These are phyloP conservation scores for Bocquillonia castaneifolia DNA, from an alignment of 441 rosid genomes.

Conservation along the genomic window DNA sequence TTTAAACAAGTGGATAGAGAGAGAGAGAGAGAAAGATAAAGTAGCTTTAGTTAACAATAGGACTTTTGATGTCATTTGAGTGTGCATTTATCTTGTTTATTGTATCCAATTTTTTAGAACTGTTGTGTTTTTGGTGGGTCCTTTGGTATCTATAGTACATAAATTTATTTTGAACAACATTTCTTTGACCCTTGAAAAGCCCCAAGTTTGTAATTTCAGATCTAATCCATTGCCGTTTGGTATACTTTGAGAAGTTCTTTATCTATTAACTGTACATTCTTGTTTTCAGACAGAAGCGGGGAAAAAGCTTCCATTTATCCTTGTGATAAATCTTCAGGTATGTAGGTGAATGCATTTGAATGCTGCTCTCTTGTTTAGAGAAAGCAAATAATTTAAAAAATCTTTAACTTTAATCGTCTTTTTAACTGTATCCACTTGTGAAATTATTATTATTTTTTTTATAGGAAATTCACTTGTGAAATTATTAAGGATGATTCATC, in stretches of 20 bases:
- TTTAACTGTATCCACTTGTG: neutral
- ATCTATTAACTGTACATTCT: constrained; percentile 18
- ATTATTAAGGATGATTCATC: too few species aligned
- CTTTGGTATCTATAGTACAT: too few species aligned
- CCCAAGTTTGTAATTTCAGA: neutral
- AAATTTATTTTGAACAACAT: too few species aligned
- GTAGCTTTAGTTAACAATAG: neutral
- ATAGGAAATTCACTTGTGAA: too few species aligned
- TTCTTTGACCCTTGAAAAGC: constrained; percentile 8
- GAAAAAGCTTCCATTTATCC: constrained; percentile 86
- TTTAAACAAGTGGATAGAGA: too few species aligned
- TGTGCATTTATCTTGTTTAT: neutral
- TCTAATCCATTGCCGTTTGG: neutral
- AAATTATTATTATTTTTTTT: too few species aligned
- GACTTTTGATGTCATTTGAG: neutral
- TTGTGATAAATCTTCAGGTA: constrained; percentile 90
- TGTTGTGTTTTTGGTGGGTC: too few species aligned
- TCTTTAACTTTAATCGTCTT: too few species aligned
- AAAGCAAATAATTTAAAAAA: neutral
- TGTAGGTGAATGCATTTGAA: constrained; percentile 20
- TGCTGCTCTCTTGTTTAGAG: neutral
- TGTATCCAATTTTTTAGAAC: neutral
- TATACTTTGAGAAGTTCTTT: constrained; percentile 10
- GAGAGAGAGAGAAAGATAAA: neutral
- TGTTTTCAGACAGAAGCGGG: constrained; percentile 76